These are phyloP conservation scores for Paragyromitra xinjiangensis DNA, from an alignment of 495 filamentous ascomycete genomes.

Conservation along the genomic window DNA sequence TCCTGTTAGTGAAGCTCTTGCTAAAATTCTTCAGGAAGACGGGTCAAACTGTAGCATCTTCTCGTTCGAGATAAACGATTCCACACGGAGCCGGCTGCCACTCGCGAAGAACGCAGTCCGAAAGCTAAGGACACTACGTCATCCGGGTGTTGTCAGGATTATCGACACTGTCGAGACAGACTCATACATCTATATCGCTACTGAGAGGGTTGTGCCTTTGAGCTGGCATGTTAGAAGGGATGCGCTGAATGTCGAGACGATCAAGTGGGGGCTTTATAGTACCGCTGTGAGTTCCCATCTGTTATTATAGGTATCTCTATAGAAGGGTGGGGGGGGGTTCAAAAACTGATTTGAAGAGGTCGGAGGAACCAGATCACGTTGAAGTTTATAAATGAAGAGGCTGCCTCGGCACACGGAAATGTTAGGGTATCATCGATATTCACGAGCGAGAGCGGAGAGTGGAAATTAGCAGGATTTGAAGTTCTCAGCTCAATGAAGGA, in stretches of 20 bases:
- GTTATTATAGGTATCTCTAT: neutral
- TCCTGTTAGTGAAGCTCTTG: neutral
- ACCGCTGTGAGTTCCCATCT: slow-evolving; percentile 71
- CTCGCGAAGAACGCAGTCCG: slow-evolving; percentile 91
- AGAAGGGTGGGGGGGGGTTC: neutral
- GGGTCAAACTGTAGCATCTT: slow-evolving; percentile 94
- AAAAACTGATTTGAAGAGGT: slow-evolving; percentile 22
- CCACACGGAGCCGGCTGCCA: slow-evolving; percentile 80
- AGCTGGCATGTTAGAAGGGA: slow-evolving; percentile 86
- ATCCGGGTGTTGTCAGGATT: slow-evolving; percentile 92
- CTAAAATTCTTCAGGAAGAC: slow-evolving; percentile 73
- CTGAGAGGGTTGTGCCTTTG: slow-evolving; percentile 84
- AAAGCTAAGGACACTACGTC: slow-evolving; percentile 88
- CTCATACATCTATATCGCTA: slow-evolving; percentile 91
- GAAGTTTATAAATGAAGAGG: slow-evolving; percentile 95
- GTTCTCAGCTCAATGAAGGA: slow-evolving; percentile 94
- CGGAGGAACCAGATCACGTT: slow-evolving; percentile 72
- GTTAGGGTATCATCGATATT: slow-evolving; percentile 86
- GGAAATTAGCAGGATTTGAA: slow-evolving; percentile 95
- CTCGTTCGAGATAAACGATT: slow-evolving; percentile 79
- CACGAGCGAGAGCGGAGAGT: slow-evolving; percentile 93
- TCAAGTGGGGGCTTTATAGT: slow-evolving; percentile 92
- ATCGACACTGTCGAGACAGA: slow-evolving; percentile 97
- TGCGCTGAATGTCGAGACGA: slow-evolving; percentile 83
- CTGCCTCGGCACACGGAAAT: slow-evolving; percentile 85